Evolutionary conservation across 2,329 filamentous ascomycete genomes (phyloP).

Genomic region (Chalaropsis ovoidea): DNA sequence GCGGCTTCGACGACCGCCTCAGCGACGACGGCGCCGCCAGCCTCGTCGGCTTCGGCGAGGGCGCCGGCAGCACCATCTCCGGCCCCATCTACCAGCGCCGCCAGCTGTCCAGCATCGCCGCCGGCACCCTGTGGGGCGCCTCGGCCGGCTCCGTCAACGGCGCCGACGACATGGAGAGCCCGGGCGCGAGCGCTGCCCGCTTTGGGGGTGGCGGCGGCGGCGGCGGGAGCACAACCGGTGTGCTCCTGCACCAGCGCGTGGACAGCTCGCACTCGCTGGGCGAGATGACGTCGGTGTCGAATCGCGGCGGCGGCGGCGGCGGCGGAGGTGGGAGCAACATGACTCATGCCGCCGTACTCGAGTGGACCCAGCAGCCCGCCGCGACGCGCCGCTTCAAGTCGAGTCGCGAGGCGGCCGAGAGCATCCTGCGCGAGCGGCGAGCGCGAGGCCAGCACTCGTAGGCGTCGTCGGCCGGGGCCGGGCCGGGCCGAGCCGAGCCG

Average conservation of each 20-base stretch:
- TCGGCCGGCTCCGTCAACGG: conserved; percentile 14
- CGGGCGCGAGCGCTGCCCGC: neutral
- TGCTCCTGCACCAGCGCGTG: conserved; percentile 19
- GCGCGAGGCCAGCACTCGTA: conserved; percentile 7
- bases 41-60: conserved; percentile 85
- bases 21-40: conserved; percentile 77
- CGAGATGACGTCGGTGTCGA: conserved; percentile 12
- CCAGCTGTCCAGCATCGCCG: conserved; percentile 27
- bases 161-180: conserved; percentile 13
- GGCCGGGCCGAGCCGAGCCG: too few relatives aligned
- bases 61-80: conserved; percentile 73
- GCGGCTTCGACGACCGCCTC: conserved; percentile 58
- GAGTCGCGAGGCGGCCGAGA: conserved; percentile 23
- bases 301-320: neutral
- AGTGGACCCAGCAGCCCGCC: conserved; percentile 23
- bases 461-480: neutral
- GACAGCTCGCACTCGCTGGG: conserved; percentile 22
- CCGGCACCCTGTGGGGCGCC: conserved; percentile 14
- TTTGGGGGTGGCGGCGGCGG: neutral
- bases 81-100: conserved; percentile 60
- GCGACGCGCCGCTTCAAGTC: conserved; percentile 24
- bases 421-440: conserved; percentile 23
- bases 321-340: conserved; percentile 8
- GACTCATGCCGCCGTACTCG: conserved; percentile 22
- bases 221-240: neutral